A percentile compares a stretch with the other conserved stretches of the same genome.
Conservation (phyloP, 2,329 filamentous ascomycete species). For the Penicillium sp. region DNA sequence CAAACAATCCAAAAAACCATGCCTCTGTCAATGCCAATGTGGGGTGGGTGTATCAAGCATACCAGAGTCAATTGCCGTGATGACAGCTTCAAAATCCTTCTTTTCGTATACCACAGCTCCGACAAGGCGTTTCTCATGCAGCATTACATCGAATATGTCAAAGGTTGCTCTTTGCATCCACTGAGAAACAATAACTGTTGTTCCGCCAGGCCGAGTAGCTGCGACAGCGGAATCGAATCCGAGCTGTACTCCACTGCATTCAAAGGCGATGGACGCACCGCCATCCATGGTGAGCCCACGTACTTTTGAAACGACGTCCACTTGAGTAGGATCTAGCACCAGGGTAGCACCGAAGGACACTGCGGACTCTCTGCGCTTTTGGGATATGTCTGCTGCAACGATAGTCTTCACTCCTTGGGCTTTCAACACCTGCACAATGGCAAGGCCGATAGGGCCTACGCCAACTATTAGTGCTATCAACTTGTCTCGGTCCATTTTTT, state of each 20-base stretch:
- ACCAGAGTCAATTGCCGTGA: conserved; percentile 47
- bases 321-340: conserved; percentile 54
- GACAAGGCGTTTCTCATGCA: conserved; percentile 55
- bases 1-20: background rate
- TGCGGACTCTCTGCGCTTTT: conserved; percentile 54
- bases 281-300: conserved; percentile 49
- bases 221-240: conserved; percentile 51
- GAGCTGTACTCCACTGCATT: conserved; percentile 62
- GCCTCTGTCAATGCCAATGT: too few relatives aligned
- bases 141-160: conserved; percentile 56
- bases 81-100: conserved; percentile 60
- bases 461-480: conserved; percentile 56
- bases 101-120: conserved; percentile 53
- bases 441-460: conserved; percentile 64
- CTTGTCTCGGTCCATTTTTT: conserved; percentile 47
- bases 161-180: conserved; percentile 61
- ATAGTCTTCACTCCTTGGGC: conserved; percentile 57
- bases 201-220: conserved; percentile 56
- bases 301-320: conserved; percentile 49
- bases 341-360: conserved; percentile 58
- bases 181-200: conserved; percentile 66
- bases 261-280: conserved; percentile 62
- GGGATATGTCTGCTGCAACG: conserved; percentile 60
- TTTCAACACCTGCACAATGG: conserved; percentile 60
- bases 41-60: background rate